Evolutionary conservation across 352 stramenopile genomes (phyloP).

Genomic region (Thalassiosira ordinaria): DNA sequence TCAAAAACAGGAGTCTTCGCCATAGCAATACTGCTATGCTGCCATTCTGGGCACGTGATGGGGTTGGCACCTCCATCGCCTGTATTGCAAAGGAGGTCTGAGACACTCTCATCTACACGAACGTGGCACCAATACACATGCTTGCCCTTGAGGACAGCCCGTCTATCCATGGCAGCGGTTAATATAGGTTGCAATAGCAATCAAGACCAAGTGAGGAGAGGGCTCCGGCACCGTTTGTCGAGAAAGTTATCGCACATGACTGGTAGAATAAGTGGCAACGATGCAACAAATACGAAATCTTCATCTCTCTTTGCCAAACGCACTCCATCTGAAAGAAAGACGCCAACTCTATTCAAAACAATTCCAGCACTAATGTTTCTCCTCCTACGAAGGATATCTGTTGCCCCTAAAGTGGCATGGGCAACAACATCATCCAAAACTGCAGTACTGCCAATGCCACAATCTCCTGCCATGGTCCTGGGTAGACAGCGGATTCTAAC

Average conservation of each 20-base stretch:
- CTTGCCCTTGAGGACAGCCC: conserved; percentile 2
- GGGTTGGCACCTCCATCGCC: conserved; percentile 10
- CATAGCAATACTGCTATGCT: conserved; percentile 8
- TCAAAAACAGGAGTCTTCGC: conserved; percentile 9
- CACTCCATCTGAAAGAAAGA: conserved; percentile 9
- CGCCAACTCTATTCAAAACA: neutral
- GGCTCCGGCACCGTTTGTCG: neutral
- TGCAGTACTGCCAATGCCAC: neutral
- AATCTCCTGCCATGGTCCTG: conserved; percentile 13
- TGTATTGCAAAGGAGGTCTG: neutral
- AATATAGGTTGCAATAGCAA: conserved; percentile 3
- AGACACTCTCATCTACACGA: neutral
- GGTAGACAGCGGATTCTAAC: conserved; percentile 17
- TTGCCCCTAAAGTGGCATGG: conserved; percentile 4
- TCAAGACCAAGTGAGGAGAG: neutral
- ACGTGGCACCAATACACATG: too few relatives aligned
- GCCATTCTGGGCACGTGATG: conserved; percentile 1
- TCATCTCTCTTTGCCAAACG: conserved; percentile 13
- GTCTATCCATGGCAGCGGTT: conserved; percentile 1
- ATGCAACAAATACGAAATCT: neutral
- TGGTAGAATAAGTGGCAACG: neutral
- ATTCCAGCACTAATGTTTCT: conserved; percentile 7
- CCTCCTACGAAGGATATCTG: conserved; percentile 6
- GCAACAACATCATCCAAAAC: conserved; percentile 6
- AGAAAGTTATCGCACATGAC: conserved; percentile 4